Evolutionary conservation across 768 basidiomycete species (phyloP).

Genomic region (Rossbeevera mucosa): DNA sequence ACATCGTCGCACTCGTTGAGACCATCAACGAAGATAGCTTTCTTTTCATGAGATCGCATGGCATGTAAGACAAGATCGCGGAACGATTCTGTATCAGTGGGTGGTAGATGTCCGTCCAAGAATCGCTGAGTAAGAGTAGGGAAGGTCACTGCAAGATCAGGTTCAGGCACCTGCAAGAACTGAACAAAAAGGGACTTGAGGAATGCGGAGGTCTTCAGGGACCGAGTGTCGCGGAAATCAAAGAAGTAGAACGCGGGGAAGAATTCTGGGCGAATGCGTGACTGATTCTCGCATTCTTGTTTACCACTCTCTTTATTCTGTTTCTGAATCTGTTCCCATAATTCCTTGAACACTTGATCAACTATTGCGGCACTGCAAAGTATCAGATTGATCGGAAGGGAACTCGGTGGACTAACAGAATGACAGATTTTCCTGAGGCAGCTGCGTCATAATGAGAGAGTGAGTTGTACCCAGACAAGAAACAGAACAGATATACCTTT

Average conservation of each 20-base stretch:
- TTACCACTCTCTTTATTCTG: constrained; percentile 17
- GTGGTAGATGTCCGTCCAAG: constrained; percentile 17
- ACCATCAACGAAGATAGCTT: constrained; percentile 21
- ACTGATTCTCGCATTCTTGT: constrained; percentile 15
- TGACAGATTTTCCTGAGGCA: constrained; percentile 22
- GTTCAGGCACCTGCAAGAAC: constrained; percentile 23
- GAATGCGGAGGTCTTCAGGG: constrained; percentile 13
- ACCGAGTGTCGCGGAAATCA: constrained; percentile 26
- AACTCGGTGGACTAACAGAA: constrained; percentile 13
- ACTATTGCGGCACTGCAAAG: constrained; percentile 20
- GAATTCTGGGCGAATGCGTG: constrained; percentile 21
- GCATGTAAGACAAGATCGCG: constrained; percentile 19
- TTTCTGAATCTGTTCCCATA: constrained; percentile 20
- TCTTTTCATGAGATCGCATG: constrained; percentile 22
- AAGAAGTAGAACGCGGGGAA: constrained; percentile 27
- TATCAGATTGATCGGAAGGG: constrained; percentile 2
- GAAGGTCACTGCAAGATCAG: constrained; percentile 17
- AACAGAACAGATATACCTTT: constrained; percentile 9
- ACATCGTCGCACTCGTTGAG: constrained; percentile 27
- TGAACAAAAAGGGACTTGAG: constrained; percentile 24
- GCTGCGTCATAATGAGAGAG: constrained; percentile 11
- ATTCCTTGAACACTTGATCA: constrained; percentile 20
- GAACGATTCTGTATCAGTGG: constrained; percentile 9
- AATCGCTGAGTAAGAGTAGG: constrained; percentile 16
- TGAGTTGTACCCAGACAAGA: not conserved